Conservation (phyloP, 805 yeast genomes). For the Saccharomycopsis sp. region DNA sequence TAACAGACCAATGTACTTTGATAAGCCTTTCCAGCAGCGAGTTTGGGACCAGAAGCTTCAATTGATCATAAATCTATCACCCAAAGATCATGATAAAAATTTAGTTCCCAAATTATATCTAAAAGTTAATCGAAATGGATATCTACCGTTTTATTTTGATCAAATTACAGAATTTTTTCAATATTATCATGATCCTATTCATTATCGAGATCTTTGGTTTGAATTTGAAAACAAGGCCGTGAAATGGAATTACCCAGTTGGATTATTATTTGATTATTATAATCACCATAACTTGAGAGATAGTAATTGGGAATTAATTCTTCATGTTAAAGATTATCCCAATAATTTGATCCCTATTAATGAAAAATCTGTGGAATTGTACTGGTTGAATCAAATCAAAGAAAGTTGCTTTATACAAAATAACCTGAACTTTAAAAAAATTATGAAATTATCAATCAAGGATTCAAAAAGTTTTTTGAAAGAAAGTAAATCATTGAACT, state of each 20-base stretch:
- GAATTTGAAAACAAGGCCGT: constrained; percentile 55
- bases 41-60: too few species aligned
- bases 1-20: too few species aligned
- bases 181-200: constrained; percentile 18
- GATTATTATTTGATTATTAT: constrained; percentile 50
- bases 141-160: constrained; percentile 35
- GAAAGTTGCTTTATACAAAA: constrained; percentile 62
- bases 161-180: constrained; percentile 30
- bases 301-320: constrained; percentile 36
- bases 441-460: constrained; percentile 65
- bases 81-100: too few species aligned
- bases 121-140: constrained; percentile 35
- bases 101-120: constrained; percentile 4
- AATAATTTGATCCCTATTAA: constrained; percentile 31
- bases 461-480: constrained; percentile 51
- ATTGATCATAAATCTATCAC: too few species aligned
- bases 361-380: constrained; percentile 29
- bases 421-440: constrained; percentile 66
- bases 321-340: constrained; percentile 37
- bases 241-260: constrained; percentile 71
- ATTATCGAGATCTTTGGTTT: constrained; percentile 43
- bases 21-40: too few species aligned
- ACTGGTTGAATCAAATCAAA: constrained; percentile 72
- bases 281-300: too few species aligned
- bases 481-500: constrained; percentile 30